Base-by-base conservation (phyloP, 2,329 filamentous ascomycete species). In the Fusarium metavorans region DNA sequence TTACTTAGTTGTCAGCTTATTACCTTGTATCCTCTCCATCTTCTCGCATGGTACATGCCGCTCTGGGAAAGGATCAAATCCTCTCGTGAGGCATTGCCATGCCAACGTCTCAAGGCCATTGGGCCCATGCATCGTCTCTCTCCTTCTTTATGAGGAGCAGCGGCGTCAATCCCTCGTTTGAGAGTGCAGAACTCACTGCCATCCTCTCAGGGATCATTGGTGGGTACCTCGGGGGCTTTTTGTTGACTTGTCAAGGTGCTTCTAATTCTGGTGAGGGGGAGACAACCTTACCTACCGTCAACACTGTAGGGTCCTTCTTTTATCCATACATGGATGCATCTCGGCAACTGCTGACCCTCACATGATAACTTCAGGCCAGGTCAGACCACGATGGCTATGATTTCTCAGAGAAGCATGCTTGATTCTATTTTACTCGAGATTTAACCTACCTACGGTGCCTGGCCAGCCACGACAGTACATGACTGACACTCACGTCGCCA, bases 201-300 rank as follows among this genome's bases (percentile, higher is more conserved):
- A 62, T 43, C 60, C 43, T 30, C 18, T n/a, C 54, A 23, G 13
- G 25, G 41, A 14, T 59, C 59, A 71, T 73, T 73, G 71, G 71
- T 71, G 70, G 66, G 63, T 50, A 54, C 41, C 48, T 52, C 25
- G 16, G 48, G 48, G 48, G 48, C 48, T 52, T 52, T 52, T 52
- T 52, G 48, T 52, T 52, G 48, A 52, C 10, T 32, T 4, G 30
- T 32, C 30, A 32, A 18, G 27, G 20, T 32, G 48, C 48, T 52
- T 52, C 48, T 52, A 52, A 52, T 30, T 52, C 25, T 52, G 25
- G 25, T 30, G 48, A 52, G 48, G 48, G 45, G 45, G 45, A 7
- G 41, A 45, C 39, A 43, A n/a, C n/a, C 39, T 43, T 20, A 20
- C 39, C 41, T 23, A 50, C 25, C 25, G 18, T 52, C 48, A 52